A percentile compares a stretch with the other conserved stretches of the same genome.
These are phyloP conservation scores for Termitomyces sp. DNA, from an alignment of 768 basidiomycete genomes.

Conservation along the genomic window DNA sequence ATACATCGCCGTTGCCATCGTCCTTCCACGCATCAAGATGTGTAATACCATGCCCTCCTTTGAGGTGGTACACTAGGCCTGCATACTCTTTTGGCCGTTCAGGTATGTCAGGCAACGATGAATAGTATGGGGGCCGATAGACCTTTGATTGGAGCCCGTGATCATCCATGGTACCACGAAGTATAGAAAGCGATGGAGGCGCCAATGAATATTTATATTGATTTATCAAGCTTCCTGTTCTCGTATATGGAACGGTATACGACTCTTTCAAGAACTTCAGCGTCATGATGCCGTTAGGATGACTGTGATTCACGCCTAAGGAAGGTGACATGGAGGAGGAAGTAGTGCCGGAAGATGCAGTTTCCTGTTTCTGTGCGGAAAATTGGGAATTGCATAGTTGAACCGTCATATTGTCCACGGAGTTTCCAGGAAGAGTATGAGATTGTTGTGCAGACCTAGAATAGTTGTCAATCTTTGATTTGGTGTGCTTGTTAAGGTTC, in stretches of 20 bases:
- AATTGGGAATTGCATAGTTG: neutral
- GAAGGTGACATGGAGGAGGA: conserved; percentile 6
- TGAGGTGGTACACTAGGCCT: conserved; percentile 67
- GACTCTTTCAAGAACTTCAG: conserved; percentile 20
- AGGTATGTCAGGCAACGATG: conserved; percentile 63
- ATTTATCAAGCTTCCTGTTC: conserved; percentile 25
- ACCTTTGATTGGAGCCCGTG: conserved; percentile 50
- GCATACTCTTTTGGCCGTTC: conserved; percentile 69
- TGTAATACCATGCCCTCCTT: conserved; percentile 53
- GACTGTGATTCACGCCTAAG: neutral
- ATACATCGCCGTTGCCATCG: neutral
- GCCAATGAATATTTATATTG: conserved; percentile 39
- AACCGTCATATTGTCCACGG: neutral
- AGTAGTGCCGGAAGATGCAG: neutral
- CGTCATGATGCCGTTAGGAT: neutral
- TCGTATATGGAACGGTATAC: conserved; percentile 20
- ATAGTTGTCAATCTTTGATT: neutral
- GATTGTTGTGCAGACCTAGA: neutral
- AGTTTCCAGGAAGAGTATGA: neutral
- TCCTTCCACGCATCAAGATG: conserved; percentile 57
- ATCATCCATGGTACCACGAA: conserved; percentile 37
- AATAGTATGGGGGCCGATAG: conserved; percentile 81
- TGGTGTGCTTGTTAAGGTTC: neutral
- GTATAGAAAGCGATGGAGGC: conserved; percentile 46
- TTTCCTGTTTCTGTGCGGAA: neutral